phyloP scores from a whole-genome alignment of 2,329 filamentous ascomycete genomes.

The Phialophora expanda region DNA sequence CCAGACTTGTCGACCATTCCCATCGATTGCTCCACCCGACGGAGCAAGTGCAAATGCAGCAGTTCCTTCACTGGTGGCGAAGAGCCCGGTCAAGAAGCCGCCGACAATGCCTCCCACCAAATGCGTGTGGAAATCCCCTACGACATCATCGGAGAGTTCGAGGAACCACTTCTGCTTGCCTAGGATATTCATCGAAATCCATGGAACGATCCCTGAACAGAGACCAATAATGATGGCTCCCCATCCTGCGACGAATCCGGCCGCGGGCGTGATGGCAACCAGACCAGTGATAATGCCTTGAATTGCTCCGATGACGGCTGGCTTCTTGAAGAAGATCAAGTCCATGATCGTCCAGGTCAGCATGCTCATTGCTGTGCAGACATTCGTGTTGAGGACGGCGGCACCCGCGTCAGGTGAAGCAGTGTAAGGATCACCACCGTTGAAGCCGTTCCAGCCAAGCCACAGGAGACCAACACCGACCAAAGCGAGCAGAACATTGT shows the following conservation, averaged over 20 bases:
- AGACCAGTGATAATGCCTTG: conserved; percentile 61
- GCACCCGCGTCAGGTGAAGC: conserved; percentile 57
- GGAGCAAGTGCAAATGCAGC: conserved; percentile 55
- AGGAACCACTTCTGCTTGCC: conserved; percentile 61
- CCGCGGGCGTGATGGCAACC: conserved; percentile 59
- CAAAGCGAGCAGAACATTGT: conserved; percentile 54
- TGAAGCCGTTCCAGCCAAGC: conserved; percentile 62
- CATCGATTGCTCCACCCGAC: conserved; percentile 57
- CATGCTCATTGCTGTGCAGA: conserved; percentile 56
- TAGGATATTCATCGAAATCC: conserved; percentile 57
- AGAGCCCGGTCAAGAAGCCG: conserved; percentile 66
- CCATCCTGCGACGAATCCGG: conserved; percentile 59
- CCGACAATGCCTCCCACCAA: conserved; percentile 57
- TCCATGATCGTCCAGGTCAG: conserved; percentile 56
- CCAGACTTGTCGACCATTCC: conserved; percentile 58
- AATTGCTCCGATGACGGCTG: conserved; percentile 57
- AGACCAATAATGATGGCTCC: conserved; percentile 57
- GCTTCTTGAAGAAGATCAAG: conserved; percentile 55
- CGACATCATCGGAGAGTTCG: conserved; percentile 61
- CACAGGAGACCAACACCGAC: conserved; percentile 58
- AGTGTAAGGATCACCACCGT: conserved; percentile 59
- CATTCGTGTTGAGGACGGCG: conserved; percentile 59
- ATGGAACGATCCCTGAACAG: conserved; percentile 54
- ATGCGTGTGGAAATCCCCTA: conserved; percentile 58
- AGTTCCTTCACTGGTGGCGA: conserved; percentile 64